Evolutionary conservation across 306 rosid species (phyloP), one percentile per base, ranked within the genome.

Genomic region (Vigna hirtella): DNA sequence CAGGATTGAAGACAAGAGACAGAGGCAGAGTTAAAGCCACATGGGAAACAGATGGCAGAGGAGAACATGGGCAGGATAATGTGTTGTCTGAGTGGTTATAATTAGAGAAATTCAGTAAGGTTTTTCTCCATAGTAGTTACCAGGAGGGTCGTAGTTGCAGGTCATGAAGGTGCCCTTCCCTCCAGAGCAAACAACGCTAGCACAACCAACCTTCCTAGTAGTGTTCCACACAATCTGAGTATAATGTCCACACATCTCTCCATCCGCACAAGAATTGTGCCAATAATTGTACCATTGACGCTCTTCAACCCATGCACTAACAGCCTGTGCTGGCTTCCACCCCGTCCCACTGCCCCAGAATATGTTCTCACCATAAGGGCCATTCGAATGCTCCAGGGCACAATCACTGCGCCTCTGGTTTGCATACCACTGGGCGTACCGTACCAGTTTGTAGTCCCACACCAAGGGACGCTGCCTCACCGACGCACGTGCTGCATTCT

Each of bases 61-160:
- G 59, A 42, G 72, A 52, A 62, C 11, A 65, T 43, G 22, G 36
- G 34, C 58, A 47, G 0, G 5, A 18, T 5, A 74, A 58, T 81
- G 67, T 67, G 36, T 81, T 59, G 66, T 81, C 7, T 57, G 65
- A 34, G 38, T 11, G 2, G n/a, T n/a, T 58, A 56, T 11, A 4
- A 24, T 11, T 11, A 11, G 15, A 45, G 4, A 43, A 12, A 6
- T 10, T 90, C 83, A 94, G 42, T 92, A 95, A 72, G 98, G 98
- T 56, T 77, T 88, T 69, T 92, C 97, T 32, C 98, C 93, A 70
- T 78, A 63, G 69, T 92, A 95, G 61, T 95, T 95, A 1, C 98
- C 98, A 9, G 98, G 97, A 79, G 97, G 98, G 73, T 95, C 96
- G 66, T 95, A 95, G 66, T 93, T 95, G 66, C 98, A 95, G 43